Percentiles rank a stretch among this genome's conserved stretches.
Evolutionary conservation across 352 stramenopile genomes (phyloP).

Genomic region (Globisporangium echinulatum): DNA sequence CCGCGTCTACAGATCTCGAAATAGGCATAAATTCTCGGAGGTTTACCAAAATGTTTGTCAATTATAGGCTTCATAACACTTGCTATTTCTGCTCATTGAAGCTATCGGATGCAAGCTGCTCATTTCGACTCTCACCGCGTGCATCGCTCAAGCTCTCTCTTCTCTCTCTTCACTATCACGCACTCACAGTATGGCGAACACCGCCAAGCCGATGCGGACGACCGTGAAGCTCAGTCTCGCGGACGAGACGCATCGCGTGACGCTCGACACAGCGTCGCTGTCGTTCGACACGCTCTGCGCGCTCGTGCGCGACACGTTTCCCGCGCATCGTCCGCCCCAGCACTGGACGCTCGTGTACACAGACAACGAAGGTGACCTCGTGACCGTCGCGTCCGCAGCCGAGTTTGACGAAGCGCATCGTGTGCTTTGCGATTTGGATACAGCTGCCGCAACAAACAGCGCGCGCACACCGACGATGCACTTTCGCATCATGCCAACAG

Average conservation of each 20-base stretch:
- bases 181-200: no score
- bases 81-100: no score
- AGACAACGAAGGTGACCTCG: conserved; percentile 62
- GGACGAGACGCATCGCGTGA: conserved; percentile 40
- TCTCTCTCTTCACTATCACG: no score
- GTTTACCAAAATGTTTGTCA: no score
- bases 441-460: neutral
- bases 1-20: no score
- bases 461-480: conserved; percentile 30
- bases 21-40: no score
- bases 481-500: conserved; percentile 46
- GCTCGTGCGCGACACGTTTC: conserved; percentile 35
- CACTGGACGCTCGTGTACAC: conserved; percentile 58
- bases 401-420: conserved; percentile 55
- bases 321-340: conserved; percentile 12
- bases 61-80: no score
- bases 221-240: conserved; percentile 52
- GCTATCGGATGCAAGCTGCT: no score
- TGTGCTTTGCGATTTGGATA: conserved; percentile 22
- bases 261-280: conserved; percentile 24
- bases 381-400: conserved; percentile 42
- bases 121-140: no score
- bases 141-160: no score
- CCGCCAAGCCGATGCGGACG: conserved; percentile 13
- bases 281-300: conserved; percentile 36